Conservation (phyloP, 1,139 yeast genomes). For the Yamadazyma dushanensis region DNA sequence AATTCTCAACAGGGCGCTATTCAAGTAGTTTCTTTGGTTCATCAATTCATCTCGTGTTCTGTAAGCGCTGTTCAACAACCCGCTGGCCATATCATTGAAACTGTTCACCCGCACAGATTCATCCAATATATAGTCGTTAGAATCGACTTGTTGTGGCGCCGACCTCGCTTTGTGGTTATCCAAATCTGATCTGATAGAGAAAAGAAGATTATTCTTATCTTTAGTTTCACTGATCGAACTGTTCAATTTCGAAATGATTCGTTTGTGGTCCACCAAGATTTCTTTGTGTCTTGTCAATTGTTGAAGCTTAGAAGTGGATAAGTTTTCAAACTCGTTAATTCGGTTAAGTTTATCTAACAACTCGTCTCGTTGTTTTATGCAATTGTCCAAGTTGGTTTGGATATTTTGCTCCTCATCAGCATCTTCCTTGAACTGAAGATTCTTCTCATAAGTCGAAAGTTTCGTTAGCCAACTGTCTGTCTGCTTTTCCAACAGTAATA, state of each 20-base stretch:
- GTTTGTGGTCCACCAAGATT: constrained; percentile 66
- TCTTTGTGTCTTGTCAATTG: constrained; percentile 86
- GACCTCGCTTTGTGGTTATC: constrained; percentile 51
- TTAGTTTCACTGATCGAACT: constrained; percentile 69
- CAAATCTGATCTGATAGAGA: constrained; percentile 77
- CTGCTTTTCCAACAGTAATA: constrained; percentile 42
- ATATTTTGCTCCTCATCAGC: constrained; percentile 68
- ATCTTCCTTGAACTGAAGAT: constrained; percentile 23
- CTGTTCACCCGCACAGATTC: constrained; percentile 75
- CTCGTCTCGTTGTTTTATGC: constrained; percentile 34
- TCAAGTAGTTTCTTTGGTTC: constrained; percentile 66
- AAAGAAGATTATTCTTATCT: constrained; percentile 68
- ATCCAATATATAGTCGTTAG: constrained; percentile 69
- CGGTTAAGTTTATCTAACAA: constrained; percentile 35
- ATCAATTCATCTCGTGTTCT: constrained; percentile 84
- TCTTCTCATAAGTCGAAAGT: constrained; percentile 33
- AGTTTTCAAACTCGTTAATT: constrained; percentile 55
- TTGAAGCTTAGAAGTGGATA: constrained; percentile 72
- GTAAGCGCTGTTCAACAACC: constrained; percentile 78
- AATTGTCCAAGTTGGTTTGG: constrained; percentile 49
- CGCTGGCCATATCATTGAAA: constrained; percentile 76
- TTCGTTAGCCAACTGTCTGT: constrained; percentile 40
- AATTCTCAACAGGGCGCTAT: constrained; percentile 64
- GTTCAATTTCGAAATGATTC: constrained; percentile 60
- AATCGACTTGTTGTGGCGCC: constrained; percentile 34